These are phyloP conservation scores for Syncephalastrum sp. DNA, from an alignment of 371 early-diverging fungal genomes.

Conservation along the genomic window DNA sequence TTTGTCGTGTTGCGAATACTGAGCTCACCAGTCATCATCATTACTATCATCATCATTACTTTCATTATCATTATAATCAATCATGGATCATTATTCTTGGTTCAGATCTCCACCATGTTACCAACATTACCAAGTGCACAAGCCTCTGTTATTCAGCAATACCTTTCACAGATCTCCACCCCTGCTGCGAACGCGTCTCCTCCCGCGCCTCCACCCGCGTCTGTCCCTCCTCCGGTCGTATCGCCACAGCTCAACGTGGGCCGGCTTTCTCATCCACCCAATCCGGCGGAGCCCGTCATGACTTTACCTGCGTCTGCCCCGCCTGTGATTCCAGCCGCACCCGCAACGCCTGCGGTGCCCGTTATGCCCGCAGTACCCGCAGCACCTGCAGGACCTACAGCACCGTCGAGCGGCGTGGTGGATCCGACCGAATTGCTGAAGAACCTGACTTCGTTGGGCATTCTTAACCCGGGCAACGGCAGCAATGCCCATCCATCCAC, in stretches of 20 bases:
- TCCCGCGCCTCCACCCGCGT: conserved; percentile 16
- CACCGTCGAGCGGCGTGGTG: conserved; percentile 7
- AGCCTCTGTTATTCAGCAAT: conserved; percentile 36
- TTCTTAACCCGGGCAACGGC: conserved; percentile 14
- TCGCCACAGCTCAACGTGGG: background rate
- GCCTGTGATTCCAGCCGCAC: conserved; percentile 1
- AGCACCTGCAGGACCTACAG: conserved; percentile 9
- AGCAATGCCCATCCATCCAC: conserved; percentile 11
- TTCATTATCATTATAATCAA: too few species aligned
- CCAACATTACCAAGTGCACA: conserved; percentile 41
- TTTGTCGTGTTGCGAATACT: too few species aligned
- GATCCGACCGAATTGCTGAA: conserved; percentile 39
- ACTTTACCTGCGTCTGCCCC: background rate
- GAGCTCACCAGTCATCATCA: background rate
- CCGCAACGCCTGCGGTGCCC: background rate
- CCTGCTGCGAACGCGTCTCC: background rate
- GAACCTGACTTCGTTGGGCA: conserved; percentile 39
- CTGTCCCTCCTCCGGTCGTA: conserved; percentile 19
- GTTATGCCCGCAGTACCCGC: conserved; percentile 4
- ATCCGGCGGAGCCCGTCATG: too few species aligned
- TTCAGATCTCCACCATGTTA: conserved; percentile 42
- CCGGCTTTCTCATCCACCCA: conserved; percentile 5
- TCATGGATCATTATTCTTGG: background rate
- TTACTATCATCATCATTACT: too few species aligned
- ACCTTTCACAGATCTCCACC: conserved; percentile 29